Evolutionary conservation across 2,329 filamentous ascomycete species (phyloP).

Genomic region (Hypoxylon sp.): DNA sequence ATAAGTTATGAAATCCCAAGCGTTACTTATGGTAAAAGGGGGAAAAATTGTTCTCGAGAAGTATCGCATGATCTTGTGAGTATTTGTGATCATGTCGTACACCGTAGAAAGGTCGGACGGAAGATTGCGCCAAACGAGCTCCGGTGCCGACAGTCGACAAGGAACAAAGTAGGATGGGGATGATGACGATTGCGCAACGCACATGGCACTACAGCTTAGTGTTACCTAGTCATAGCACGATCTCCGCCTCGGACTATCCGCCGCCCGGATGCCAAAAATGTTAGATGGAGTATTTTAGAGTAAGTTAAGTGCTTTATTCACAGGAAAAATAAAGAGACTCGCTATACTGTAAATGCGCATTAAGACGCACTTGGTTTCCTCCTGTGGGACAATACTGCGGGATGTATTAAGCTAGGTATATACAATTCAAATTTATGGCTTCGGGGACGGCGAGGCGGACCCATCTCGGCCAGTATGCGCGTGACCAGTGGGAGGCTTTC

Average conservation of each 20-base stretch:
- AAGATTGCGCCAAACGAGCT: conserved; percentile 34
- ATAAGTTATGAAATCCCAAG: conserved; percentile 6
- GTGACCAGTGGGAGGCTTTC: conserved; percentile 35
- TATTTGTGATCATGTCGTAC: conserved; percentile 16
- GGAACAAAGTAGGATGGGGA: conserved; percentile 25
- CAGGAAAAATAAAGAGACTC: background rate
- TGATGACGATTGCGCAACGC: conserved; percentile 38
- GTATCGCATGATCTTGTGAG: conserved; percentile 20
- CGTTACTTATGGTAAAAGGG: background rate
- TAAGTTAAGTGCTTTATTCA: background rate
- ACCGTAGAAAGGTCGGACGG: conserved; percentile 37
- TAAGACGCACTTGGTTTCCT: background rate
- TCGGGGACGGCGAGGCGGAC: conserved; percentile 43
- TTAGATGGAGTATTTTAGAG: background rate
- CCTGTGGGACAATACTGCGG: conserved; percentile 11
- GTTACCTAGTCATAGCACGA: conserved; percentile 36
- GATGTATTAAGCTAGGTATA: conserved; percentile 9
- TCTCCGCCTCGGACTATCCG: conserved; percentile 43
- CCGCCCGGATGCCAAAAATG: conserved; percentile 31
- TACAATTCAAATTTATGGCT: conserved; percentile 21
- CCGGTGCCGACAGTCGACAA: conserved; percentile 36
- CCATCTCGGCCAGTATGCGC: conserved; percentile 40
- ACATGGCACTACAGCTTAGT: conserved; percentile 41
- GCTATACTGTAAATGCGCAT: background rate
- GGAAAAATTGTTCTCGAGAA: conserved; percentile 8